Evolutionary conservation across 495 filamentous ascomycete genomes (phyloP).

Genomic region (Ascodesmis nigricans): DNA sequence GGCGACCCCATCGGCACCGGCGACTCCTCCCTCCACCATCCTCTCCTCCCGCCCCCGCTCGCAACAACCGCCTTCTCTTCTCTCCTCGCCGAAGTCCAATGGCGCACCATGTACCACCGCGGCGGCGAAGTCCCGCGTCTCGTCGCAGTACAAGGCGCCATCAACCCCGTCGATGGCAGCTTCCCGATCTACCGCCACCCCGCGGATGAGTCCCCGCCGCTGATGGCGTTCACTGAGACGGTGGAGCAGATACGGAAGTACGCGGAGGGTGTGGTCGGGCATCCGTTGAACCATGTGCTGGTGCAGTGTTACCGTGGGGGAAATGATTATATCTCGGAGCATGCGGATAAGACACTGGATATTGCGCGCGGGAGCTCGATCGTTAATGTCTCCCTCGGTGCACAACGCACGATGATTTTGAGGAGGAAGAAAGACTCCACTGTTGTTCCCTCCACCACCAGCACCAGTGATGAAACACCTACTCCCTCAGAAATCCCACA

Average conservation of each 20-base stretch:
- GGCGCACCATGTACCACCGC: conserved; percentile 83
- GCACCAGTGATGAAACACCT: conserved; percentile 4
- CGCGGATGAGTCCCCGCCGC: conserved; percentile 64
- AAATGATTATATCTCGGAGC: conserved; percentile 87
- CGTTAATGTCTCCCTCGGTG: conserved; percentile 80
- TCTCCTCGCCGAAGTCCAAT: conserved; percentile 53
- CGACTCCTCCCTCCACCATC: conserved; percentile 53
- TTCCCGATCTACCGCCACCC: conserved; percentile 89
- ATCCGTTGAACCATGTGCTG: conserved; percentile 75
- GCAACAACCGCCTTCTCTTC: conserved; percentile 43
- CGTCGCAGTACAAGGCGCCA: conserved; percentile 69
- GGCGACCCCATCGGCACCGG: conserved; percentile 43
- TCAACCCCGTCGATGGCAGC: conserved; percentile 24
- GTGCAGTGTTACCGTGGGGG: conserved; percentile 85
- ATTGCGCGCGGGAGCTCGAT: conserved; percentile 62
- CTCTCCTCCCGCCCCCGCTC: conserved; percentile 35
- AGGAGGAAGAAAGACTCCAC: conserved; percentile 47
- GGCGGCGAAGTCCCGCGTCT: conserved; percentile 81
- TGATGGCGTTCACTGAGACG: conserved; percentile 49
- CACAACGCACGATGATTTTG: conserved; percentile 74
- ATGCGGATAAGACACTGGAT: conserved; percentile 91
- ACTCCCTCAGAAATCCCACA: conserved; percentile 15
- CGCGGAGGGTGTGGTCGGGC: conserved; percentile 48
- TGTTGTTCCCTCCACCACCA: conserved; percentile 10
- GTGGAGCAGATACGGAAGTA: conserved; percentile 43